Evolutionary conservation across 1,139 yeast species (phyloP).

Genomic region (Candida neerlandica): DNA sequence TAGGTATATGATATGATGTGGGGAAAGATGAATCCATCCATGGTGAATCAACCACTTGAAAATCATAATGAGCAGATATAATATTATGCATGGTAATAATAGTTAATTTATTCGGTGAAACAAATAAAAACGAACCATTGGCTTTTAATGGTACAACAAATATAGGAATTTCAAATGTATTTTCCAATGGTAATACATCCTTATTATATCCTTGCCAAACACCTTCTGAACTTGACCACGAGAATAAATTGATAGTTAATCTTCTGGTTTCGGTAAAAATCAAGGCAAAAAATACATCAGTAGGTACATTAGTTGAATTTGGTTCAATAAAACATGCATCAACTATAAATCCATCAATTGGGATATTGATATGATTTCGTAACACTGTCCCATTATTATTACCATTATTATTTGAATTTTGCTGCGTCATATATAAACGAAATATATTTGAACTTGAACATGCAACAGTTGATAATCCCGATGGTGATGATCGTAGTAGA

Average conservation of each 20-base stretch:
- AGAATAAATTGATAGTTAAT: conserved; percentile 38
- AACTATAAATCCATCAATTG: conserved; percentile 43
- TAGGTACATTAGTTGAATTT: conserved; percentile 20
- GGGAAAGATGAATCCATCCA: conserved; percentile 34
- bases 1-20: conserved; percentile 36
- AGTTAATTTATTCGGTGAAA: conserved; percentile 28
- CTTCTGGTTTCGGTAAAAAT: conserved; percentile 40
- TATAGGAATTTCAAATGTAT: conserved; percentile 42
- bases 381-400: conserved; percentile 41
- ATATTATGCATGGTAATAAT: conserved; percentile 46
- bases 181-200: conserved; percentile 36
- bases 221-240: conserved; percentile 44
- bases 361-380: conserved; percentile 41
- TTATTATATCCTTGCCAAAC: conserved; percentile 22
- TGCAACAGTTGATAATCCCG: conserved; percentile 44
- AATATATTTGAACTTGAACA: conserved; percentile 40
- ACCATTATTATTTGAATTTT: conserved; percentile 39
- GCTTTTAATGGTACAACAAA: conserved; percentile 39
- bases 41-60: conserved; percentile 20
- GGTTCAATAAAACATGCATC: conserved; percentile 50
- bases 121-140: conserved; percentile 38
- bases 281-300: conserved; percentile 38
- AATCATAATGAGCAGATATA: conserved; percentile 48
- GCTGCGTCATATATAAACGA: conserved; percentile 39
- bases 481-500: conserved; percentile 26